Evolutionary conservation across 106 monocot genomes (phyloP).

Genomic region (Dioscorea alata): DNA sequence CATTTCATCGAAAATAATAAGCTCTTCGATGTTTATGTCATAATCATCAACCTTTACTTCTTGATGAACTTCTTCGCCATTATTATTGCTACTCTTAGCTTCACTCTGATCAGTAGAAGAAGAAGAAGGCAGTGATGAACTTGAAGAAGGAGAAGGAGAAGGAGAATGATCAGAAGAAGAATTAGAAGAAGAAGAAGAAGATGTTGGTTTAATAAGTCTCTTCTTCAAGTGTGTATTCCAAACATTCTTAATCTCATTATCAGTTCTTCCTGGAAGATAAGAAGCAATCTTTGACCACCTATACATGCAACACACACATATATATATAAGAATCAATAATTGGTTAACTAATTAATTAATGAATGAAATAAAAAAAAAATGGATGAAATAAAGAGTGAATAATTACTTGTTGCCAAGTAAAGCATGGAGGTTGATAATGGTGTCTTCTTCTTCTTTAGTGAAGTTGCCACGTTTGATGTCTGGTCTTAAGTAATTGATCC

Average conservation of each 20-base stretch:
- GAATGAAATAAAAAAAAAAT: no score
- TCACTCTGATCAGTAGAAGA: not conserved
- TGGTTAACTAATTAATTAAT: no score
- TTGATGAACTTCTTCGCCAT: not conserved
- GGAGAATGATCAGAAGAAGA: not conserved
- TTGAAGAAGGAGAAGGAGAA: not conserved
- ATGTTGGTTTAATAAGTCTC: slow-evolving; percentile 4
- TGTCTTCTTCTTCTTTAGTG: slow-evolving; percentile 60
- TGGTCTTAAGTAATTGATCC: slow-evolving; percentile 86
- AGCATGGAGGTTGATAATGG: slow-evolving; percentile 60
- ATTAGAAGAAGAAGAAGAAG: not conserved
- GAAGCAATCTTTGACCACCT: slow-evolving; percentile 84
- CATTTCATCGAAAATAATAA: not conserved
- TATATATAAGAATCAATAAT: not conserved
- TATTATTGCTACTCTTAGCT: not conserved
- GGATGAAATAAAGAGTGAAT: no score
- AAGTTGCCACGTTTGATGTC: slow-evolving; percentile 78
- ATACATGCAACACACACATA: not conserved
- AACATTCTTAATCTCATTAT: slow-evolving; percentile 88
- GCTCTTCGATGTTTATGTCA: not conserved
- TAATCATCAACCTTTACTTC: slow-evolving; percentile 19
- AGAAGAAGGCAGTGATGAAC: not conserved
- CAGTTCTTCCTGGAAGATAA: slow-evolving; percentile 63
- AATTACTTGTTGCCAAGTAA: slow-evolving; percentile 79
- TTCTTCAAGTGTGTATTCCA: slow-evolving; percentile 94